phyloP scores from a whole-genome alignment of 371 early-diverging fungal species.

The Rhizomucor miehei region DNA sequence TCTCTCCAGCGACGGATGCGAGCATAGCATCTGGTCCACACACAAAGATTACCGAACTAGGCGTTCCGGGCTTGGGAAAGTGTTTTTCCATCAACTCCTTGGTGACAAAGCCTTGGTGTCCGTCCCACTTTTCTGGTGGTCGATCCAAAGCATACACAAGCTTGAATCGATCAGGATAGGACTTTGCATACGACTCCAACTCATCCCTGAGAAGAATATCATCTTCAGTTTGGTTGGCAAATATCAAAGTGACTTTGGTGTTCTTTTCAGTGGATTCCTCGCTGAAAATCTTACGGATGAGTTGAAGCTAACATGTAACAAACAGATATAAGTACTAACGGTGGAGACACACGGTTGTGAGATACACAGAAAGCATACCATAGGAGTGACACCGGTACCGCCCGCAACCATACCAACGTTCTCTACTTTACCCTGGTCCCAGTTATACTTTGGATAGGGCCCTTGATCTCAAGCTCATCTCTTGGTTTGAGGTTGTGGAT shows the following conservation, averaged over 20 bases:
- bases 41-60: constrained; percentile 70
- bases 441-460: constrained; percentile 87
- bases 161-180: constrained; percentile 76
- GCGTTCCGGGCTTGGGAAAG: constrained; percentile 58
- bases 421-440: constrained; percentile 70
- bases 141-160: constrained; percentile 80
- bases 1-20: constrained; percentile 75
- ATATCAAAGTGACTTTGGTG: constrained; percentile 86
- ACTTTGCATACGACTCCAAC: constrained; percentile 66
- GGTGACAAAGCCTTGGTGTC: constrained; percentile 69
- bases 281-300: constrained; percentile 65
- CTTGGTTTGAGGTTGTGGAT: constrained; percentile 79
- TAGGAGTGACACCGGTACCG: constrained; percentile 95
- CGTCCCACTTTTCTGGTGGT: constrained; percentile 61
- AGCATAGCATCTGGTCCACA: constrained; percentile 87
- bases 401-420: constrained; percentile 84
- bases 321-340: no score
- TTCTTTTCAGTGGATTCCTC: constrained; percentile 65
- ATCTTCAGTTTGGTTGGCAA: constrained; percentile 80
- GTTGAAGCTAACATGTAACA: constrained; percentile 64
- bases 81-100: constrained; percentile 64
- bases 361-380: no score
- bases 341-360: no score
- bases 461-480: constrained; percentile 85
- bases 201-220: constrained; percentile 86